Conservation (phyloP, 2,329 filamentous ascomycete species). For the Ophiosphaerella herpotricha region DNA sequence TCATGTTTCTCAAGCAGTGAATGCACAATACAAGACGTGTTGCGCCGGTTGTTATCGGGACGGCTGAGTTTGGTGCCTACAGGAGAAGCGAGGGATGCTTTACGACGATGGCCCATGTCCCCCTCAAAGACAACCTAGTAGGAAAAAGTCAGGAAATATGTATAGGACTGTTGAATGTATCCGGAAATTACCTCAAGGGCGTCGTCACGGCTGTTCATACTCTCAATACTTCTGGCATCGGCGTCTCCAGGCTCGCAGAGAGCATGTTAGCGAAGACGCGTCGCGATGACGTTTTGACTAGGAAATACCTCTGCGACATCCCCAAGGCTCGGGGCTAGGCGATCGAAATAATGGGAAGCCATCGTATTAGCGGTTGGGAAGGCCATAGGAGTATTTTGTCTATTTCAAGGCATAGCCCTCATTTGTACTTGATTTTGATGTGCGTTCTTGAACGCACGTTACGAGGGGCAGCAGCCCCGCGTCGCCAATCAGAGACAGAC, state of each 20-base stretch:
- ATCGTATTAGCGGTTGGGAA: conserved; percentile 12
- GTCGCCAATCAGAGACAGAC: conserved; percentile 20
- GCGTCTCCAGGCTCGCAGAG: conserved; percentile 33
- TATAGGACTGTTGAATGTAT: background rate
- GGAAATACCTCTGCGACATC: conserved; percentile 30
- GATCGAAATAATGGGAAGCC: conserved; percentile 27
- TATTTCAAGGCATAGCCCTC: background rate
- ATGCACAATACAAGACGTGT: conserved; percentile 66
- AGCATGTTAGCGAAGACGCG: conserved; percentile 40
- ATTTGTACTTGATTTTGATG: background rate
- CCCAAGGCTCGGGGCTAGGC: conserved; percentile 18
- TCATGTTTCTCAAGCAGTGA: conserved; percentile 58
- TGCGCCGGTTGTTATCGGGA: conserved; percentile 41
- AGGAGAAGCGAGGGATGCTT: conserved; percentile 61
- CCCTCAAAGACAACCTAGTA: conserved; percentile 61
- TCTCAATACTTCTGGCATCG: conserved; percentile 33
- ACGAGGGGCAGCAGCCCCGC: conserved; percentile 29
- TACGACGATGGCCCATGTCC: conserved; percentile 59
- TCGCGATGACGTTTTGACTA: conserved; percentile 22
- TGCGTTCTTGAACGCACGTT: conserved; percentile 2
- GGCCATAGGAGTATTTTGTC: conserved; percentile 2
- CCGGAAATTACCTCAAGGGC: conserved; percentile 46
- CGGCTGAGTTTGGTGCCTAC: conserved; percentile 28
- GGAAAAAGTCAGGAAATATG: conserved; percentile 5
- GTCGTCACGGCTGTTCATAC: conserved; percentile 44